phyloP scores from a whole-genome alignment of 1,284 basidiomycete genomes.

The Puccinia sorghi region DNA sequence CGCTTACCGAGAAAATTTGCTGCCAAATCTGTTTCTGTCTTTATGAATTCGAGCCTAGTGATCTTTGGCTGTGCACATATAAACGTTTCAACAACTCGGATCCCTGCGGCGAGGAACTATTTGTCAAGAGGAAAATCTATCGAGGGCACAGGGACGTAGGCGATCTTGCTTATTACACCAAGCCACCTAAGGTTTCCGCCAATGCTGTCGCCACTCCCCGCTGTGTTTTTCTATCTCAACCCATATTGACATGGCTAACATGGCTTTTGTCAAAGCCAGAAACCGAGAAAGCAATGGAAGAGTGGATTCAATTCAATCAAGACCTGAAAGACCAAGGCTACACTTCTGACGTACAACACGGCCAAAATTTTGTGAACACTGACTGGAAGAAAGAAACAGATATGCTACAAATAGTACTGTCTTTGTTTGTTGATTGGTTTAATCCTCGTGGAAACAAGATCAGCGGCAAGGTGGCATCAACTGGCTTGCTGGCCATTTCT shows the following conservation, averaged over 20 bases:
- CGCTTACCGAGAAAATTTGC: conserved; percentile 4
- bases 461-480: conserved; percentile 14
- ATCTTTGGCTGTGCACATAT: not conserved
- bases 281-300: conserved; percentile 15
- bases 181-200: not conserved
- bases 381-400: not conserved
- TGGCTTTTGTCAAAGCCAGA: conserved; percentile 31
- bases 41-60: not conserved
- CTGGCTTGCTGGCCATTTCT: conserved; percentile 19
- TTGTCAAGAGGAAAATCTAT: not conserved
- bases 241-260: conserved; percentile 13
- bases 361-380: not conserved
- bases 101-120: conserved; percentile 5
- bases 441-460: conserved; percentile 42
- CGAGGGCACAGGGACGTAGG: conserved; percentile 12
- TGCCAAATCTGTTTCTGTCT: conserved; percentile 23
- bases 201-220: conserved; percentile 1
- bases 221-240: conserved; percentile 4
- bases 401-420: not conserved
- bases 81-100: not conserved
- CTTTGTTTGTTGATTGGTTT: conserved; percentile 40
- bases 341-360: conserved; percentile 22
- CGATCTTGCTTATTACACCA: not conserved
- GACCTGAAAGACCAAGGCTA: not conserved
- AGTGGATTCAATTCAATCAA: not conserved